phyloP scores from a whole-genome alignment of 2,329 filamentous ascomycete genomes.

The Fusarium torulosum region DNA sequence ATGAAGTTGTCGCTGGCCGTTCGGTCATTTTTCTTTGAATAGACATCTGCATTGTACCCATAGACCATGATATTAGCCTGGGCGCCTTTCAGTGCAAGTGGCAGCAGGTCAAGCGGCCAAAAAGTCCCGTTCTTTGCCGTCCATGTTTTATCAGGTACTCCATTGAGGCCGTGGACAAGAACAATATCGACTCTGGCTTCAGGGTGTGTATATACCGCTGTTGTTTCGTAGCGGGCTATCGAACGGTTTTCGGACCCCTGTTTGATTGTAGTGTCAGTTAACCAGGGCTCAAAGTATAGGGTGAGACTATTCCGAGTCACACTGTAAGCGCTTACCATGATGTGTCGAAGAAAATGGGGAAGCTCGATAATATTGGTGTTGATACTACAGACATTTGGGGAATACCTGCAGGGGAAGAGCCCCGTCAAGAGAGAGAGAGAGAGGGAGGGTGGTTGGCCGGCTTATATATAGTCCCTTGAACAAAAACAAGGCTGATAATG shows the following conservation, averaged over 20 bases:
- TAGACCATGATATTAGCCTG: conserved; percentile 77
- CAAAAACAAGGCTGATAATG: conserved; percentile 23
- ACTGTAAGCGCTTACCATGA: conserved; percentile 43
- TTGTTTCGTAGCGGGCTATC: conserved; percentile 66
- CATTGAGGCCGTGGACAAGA: conserved; percentile 78
- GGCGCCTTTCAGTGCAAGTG: conserved; percentile 66
- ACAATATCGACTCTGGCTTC: conserved; percentile 73
- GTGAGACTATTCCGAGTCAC: neutral
- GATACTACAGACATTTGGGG: conserved; percentile 32
- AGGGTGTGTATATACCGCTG: conserved; percentile 69
- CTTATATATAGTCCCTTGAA: conserved; percentile 27
- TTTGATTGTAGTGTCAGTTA: neutral
- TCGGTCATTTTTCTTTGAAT: conserved; percentile 61
- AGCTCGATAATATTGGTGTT: conserved; percentile 11
- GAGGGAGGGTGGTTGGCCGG: conserved; percentile 1
- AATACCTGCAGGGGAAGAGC: conserved; percentile 6
- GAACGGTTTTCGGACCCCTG: conserved; percentile 56
- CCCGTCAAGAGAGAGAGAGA: too few species aligned
- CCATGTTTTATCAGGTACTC: conserved; percentile 74
- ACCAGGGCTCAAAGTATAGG: too few species aligned
- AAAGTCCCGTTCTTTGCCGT: conserved; percentile 68
- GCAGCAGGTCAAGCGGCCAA: conserved; percentile 78
- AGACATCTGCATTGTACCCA: conserved; percentile 79
- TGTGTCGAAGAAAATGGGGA: conserved; percentile 33
- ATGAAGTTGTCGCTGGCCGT: conserved; percentile 75